Conservation (phyloP, 208 protist species). For the Trypanosoma mega region DNA sequence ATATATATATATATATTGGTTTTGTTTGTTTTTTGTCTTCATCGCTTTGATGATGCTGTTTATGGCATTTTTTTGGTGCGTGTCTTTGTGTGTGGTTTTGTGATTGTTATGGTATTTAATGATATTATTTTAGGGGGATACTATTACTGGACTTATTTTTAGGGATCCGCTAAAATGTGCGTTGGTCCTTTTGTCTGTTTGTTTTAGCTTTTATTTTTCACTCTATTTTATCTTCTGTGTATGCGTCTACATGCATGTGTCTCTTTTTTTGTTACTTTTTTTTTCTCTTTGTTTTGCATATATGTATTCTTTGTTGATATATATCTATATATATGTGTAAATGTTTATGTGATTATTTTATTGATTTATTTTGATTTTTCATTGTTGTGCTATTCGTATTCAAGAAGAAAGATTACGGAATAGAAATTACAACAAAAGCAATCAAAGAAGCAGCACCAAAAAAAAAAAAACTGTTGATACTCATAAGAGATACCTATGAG, state of each 20-base stretch:
- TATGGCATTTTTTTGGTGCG: neutral
- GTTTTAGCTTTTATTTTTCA: neutral
- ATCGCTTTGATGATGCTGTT: neutral
- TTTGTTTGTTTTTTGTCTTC: neutral
- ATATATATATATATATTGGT: neutral
- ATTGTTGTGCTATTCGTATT: neutral
- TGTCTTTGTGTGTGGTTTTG: neutral
- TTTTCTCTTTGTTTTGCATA: slow-evolving; percentile 6
- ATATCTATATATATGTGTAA: neutral
- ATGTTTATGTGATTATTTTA: slow-evolving; percentile 4
- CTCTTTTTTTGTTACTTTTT: slow-evolving; percentile 20
- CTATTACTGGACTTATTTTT: no score
- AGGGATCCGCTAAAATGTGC: neutral
- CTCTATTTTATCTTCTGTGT: slow-evolving; percentile 2
- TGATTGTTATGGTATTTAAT: no score
- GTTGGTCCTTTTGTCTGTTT: slow-evolving; percentile 13
- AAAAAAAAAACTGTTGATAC: neutral
- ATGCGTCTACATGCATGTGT: slow-evolving; percentile 2
- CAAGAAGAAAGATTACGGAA: neutral
- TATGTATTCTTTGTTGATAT: neutral
- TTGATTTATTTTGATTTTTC: slow-evolving; percentile 9
- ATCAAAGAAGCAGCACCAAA: no score
- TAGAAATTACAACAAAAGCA: slow-evolving; percentile 6
- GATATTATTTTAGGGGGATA: no score
- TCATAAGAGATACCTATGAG: slow-evolving; percentile 31